Conservation (phyloP, 2,329 filamentous ascomycete species). For the Fusarium pseudocircinatum region DNA sequence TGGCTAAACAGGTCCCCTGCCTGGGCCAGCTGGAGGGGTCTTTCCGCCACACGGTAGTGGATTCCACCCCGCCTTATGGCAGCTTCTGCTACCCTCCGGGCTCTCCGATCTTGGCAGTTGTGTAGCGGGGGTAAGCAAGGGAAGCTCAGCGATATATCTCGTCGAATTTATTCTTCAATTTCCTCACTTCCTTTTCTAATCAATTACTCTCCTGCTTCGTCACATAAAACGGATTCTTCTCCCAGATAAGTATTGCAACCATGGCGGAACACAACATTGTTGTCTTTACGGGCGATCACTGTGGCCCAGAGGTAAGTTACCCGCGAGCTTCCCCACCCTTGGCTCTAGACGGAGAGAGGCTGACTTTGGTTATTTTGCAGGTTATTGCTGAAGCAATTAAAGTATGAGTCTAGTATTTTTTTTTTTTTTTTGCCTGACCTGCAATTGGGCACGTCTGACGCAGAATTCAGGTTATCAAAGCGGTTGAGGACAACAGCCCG, state of each 20-base stretch:
- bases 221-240: background rate
- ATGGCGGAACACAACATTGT: slow-evolving; percentile 83
- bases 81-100: background rate
- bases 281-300: slow-evolving; percentile 85
- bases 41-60: background rate
- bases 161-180: background rate
- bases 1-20: slow-evolving; percentile 25
- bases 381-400: slow-evolving; percentile 88
- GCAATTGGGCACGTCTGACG: background rate
- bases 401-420: slow-evolving; percentile 57
- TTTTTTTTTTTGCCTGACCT: background rate
- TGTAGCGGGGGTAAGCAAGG: background rate
- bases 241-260: background rate
- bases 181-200: background rate
- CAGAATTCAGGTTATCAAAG: slow-evolving; percentile 74
- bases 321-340: background rate
- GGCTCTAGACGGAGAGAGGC: background rate
- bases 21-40: slow-evolving; percentile 6
- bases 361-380: slow-evolving; percentile 48
- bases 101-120: background rate
- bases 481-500: slow-evolving; percentile 77
- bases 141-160: background rate
- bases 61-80: background rate
- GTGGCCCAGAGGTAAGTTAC: slow-evolving; percentile 79
- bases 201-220: background rate